These are phyloP conservation scores for Populus hybrid DNA, from an alignment of 441 rosid species.

Conservation along the genomic window DNA sequence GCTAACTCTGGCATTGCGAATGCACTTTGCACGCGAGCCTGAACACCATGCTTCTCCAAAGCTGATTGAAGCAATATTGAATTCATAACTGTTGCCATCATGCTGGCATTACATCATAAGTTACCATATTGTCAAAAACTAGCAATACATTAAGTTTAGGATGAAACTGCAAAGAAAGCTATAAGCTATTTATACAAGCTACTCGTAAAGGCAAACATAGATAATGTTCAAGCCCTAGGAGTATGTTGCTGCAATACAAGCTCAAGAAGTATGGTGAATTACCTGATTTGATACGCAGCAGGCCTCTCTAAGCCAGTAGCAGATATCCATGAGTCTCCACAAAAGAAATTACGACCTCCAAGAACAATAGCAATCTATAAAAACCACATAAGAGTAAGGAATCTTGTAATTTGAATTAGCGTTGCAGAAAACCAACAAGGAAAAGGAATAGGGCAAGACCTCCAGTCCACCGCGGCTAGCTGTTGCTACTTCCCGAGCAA, in stretches of 20 bases:
- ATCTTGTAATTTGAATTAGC: slow-evolving; percentile 3
- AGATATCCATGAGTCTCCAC: slow-evolving; percentile 74
- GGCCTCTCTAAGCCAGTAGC: slow-evolving; percentile 77
- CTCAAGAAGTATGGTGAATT: slow-evolving; percentile 6
- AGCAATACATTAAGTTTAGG: slow-evolving; percentile 13
- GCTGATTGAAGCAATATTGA: slow-evolving; percentile 85
- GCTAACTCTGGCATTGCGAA: slow-evolving; percentile 68
- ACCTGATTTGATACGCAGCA: slow-evolving; percentile 90
- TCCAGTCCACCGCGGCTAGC: slow-evolving; percentile 74
- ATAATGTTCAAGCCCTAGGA: neutral
- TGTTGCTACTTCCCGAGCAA: slow-evolving; percentile 73
- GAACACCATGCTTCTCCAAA: slow-evolving; percentile 73
- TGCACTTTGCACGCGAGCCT: slow-evolving; percentile 76
- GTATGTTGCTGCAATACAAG: no score
- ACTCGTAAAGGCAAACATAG: neutral
- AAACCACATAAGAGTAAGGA: neutral
- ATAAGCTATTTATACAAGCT: neutral
- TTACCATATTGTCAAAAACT: slow-evolving; percentile 11
- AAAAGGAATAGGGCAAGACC: slow-evolving; percentile 34
- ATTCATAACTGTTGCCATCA: slow-evolving; percentile 97
- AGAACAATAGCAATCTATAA: slow-evolving; percentile 75
- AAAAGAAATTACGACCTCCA: slow-evolving; percentile 88
- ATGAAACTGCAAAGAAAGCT: neutral
- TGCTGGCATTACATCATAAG: slow-evolving; percentile 39
- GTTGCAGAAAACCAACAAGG: neutral